Base-by-base conservation (phyloP, 495 filamentous ascomycete genomes). In the Hapsidospora chrysogenum region DNA sequence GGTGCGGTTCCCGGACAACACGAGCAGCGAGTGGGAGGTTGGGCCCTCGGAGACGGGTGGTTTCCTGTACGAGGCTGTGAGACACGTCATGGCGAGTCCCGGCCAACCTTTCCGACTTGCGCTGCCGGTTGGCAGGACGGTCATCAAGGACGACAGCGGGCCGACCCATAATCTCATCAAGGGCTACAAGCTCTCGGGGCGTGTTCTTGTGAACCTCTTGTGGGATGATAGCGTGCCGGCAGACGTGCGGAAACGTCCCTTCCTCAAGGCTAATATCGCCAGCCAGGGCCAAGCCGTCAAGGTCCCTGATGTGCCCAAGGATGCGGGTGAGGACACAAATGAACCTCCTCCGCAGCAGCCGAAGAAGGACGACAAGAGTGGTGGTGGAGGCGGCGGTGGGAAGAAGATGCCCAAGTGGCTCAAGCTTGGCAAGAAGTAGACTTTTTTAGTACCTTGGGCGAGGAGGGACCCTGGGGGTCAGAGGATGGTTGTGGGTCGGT, bases 1-100 rank as follows among this genome's bases (percentile, higher is more conserved):
- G 40, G 62, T 96, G 35, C 78, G 87, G 16, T 85, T 93, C 42
- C 86, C 89, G 1, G 85, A 95, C 51, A 75, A 82, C 44, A 75
- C 69, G 36, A 71, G 72, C 26, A 67, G 84, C 14, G 63, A 78
- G 18, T 70, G 72, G 46, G 64, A 63, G 29, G 76, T 85, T 46
- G 61, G 57, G 2, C 69, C 72, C 3, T 44, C 56, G 1, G 74
- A 85, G 34, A 79, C 80, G 0, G 75, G 71, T 6, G 54, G 61
- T 9, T 50, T 61, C 14, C 60, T 93, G 1, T 83, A 95, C 55
- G 55, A 57, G 6, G 80, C 76, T 41, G 75, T 89, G 29, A 47
- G 47, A 20, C 51, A 50, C 22, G 44, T 72, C 17, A 66, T 80
- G 42, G 55, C 52, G 7, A 51, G 61, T 33, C 54, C 53, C 0